Base-by-base conservation (phyloP, 2,329 filamentous ascomycete genomes). In the Aureobasidium namibiae region DNA sequence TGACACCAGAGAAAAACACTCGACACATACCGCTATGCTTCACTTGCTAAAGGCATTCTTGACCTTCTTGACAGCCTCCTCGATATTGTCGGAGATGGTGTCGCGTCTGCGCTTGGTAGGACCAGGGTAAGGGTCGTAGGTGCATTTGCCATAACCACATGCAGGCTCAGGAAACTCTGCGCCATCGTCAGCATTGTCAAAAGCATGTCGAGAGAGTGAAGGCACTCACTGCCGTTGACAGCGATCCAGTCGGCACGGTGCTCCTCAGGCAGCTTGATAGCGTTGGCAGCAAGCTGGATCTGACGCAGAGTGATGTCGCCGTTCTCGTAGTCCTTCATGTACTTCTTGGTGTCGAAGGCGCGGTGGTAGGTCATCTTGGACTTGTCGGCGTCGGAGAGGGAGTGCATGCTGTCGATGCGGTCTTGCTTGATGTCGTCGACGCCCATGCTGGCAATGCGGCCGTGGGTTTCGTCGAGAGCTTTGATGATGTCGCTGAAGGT, bases 221-320 rank as follows among this genome's bases (percentile, higher is more conserved):
- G 14, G 42, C 3, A 45, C 52, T 56, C 21, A 57, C 54, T 24
- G 42, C 42, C 41, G 6, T 46, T 36, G n/a, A 38, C 14, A 33
- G 26, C 26, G 9, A 34, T 16, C n/a, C 31, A 31, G 13, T 46
- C 34, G 4, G 26, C 49, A 13, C 42, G 7, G 31, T 61, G 60
- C 49, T 61, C 56, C 50, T 61, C 60, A 29, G 60, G 60, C 7
- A 49, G 33, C 48, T 39, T 48, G 16, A 21, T 42, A 21, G 59
- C 49, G 16, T 41, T 33, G 34, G 54, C 34, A 9, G 54, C 54
- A 10, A 34, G 33, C 10, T 56, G 52, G 21, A 56, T 44, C 29
- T 45, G 52, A 4, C 18, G 26, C 1, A 56, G 26, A 4, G 26
- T 56, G 18, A 56, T 39, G 11, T 31, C 11, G 34, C 50, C 50